Evolutionary conservation across 2,329 filamentous ascomycete species (phyloP), one percentile per base, ranked within the genome.

Genomic region (Cladophialophora immunda): DNA sequence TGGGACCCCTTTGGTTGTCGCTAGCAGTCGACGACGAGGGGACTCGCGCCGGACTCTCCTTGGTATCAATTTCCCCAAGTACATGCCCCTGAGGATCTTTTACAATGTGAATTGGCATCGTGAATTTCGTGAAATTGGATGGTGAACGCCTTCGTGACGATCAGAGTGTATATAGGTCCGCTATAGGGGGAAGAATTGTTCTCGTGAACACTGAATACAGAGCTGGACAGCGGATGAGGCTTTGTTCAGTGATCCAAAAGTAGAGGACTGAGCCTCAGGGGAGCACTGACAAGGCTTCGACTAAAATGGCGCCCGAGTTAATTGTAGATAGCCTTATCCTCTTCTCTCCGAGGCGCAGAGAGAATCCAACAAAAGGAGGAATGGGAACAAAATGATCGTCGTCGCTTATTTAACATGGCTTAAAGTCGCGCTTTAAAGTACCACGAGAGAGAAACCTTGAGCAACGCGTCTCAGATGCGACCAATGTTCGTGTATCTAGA

Each of bases 361-460:
- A 50, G 45, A 50, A 22, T 8, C 15, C 15, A 25, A 25, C n/a
- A 50, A 50, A 50, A 47, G 22, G 19, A 11, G 15, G 17, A 25
- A 50, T 25, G 19, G 22, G 38, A n/a, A 41, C 8, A 5, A 41
- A 19, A 25, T 13, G 45, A 25, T 50, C 45, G 5, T 50, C n/a
- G 13, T 25, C 11, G 45, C 45, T 55, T 55, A 22, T 17, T 22
- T 55, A 15, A 17, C n/a, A 30, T 55, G 52, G 25, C 8, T 17
- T 55, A 7, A 41, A 22, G 45, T 25, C 45, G 22, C 22, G 45
- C 45, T 8, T 25, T 25, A 25, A 15, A 13, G 45, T 50, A 15
- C 52, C n/a, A 53, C 52, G 32, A 34, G 41, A 30, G 52, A 52
- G 34, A 56, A 52, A 60, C 41, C 55, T 59, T 63, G 65, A 56